Conservation (phyloP, 169 alveolate species). For the Babesia bovis region DNA sequence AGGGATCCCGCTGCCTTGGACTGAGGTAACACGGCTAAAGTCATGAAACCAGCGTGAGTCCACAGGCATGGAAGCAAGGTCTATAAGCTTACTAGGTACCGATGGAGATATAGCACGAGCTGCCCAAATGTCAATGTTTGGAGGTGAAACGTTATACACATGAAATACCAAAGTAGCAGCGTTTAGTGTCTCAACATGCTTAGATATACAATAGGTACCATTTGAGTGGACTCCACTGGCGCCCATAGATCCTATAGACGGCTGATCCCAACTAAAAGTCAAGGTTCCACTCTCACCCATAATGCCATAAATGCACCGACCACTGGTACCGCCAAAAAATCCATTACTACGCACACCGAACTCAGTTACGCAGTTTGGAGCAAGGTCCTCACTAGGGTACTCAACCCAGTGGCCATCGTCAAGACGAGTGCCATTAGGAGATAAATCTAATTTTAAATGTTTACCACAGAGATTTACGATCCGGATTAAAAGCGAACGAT, state of each 20-base stretch:
- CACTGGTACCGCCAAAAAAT: slow-evolving; percentile 75
- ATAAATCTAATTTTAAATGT: slow-evolving; percentile 52
- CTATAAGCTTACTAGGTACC: slow-evolving; percentile 20
- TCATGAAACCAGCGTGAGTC: slow-evolving; percentile 23
- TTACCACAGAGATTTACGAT: slow-evolving; percentile 80
- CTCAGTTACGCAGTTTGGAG: slow-evolving; percentile 77
- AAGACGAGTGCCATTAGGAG: slow-evolving; percentile 20
- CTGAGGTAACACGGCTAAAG: slow-evolving; percentile 7
- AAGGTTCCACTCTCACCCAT: slow-evolving; percentile 75
- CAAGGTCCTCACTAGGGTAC: slow-evolving; percentile 81
- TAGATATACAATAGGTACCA: slow-evolving; percentile 68
- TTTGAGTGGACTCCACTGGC: slow-evolving; percentile 74
- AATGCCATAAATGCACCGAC: slow-evolving; percentile 70
- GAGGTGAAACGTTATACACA: slow-evolving; percentile 71
- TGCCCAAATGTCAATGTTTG: slow-evolving; percentile 59
- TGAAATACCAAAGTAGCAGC: slow-evolving; percentile 82
- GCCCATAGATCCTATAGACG: slow-evolving; percentile 70
- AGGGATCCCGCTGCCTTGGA: neutral
- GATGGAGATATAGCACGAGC: slow-evolving; percentile 56
- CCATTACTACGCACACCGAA: slow-evolving; percentile 82
- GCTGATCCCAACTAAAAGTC: slow-evolving; percentile 74
- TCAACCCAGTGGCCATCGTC: slow-evolving; percentile 82
- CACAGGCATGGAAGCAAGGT: slow-evolving; percentile 5
- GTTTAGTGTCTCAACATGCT: slow-evolving; percentile 75
- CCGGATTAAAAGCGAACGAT: slow-evolving; percentile 77